These are phyloP conservation scores for Globisporangium takayamanum DNA, from an alignment of 352 stramenopile genomes.

Conservation along the genomic window DNA sequence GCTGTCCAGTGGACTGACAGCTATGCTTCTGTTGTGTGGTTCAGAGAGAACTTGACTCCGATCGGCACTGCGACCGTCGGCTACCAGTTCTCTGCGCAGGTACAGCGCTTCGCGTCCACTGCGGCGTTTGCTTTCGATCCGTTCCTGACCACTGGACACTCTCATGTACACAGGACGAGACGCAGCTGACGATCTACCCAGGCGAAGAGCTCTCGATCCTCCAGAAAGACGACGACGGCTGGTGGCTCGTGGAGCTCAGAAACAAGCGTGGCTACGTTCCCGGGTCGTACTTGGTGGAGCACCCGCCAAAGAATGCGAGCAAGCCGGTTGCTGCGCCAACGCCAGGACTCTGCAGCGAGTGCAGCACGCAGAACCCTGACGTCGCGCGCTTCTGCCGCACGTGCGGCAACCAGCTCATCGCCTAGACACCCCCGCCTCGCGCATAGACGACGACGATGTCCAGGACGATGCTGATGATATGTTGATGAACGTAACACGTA, in stretches of 20 bases:
- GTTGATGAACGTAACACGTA: too few relatives aligned
- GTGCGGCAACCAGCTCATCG: conserved; percentile 70
- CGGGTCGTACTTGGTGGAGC: conserved; percentile 78
- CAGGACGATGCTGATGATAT: neutral
- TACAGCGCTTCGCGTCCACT: neutral
- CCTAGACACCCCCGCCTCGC: conserved; percentile 17
- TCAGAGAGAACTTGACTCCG: conserved; percentile 41
- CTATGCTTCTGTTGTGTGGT: neutral
- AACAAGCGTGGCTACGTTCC: conserved; percentile 73
- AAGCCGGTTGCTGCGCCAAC: conserved; percentile 11
- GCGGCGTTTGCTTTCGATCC: neutral
- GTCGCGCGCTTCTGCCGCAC: conserved; percentile 75
- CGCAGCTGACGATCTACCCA: conserved; percentile 76
- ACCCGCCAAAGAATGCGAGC: conserved; percentile 37
- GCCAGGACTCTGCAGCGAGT: conserved; percentile 62
- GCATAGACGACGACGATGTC: neutral
- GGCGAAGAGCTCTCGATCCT: conserved; percentile 73
- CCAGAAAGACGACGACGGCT: conserved; percentile 83
- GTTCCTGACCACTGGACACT: neutral
- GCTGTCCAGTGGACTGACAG: too few relatives aligned
- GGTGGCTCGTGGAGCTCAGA: conserved; percentile 71
- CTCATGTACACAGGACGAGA: conserved; percentile 44
- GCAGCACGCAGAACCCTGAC: conserved; percentile 64
- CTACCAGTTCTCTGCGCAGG: conserved; percentile 67
- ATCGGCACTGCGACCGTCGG: conserved; percentile 54